phyloP scores from a whole-genome alignment of 148 eudicot genomes.

The Rhododendron henanense region DNA sequence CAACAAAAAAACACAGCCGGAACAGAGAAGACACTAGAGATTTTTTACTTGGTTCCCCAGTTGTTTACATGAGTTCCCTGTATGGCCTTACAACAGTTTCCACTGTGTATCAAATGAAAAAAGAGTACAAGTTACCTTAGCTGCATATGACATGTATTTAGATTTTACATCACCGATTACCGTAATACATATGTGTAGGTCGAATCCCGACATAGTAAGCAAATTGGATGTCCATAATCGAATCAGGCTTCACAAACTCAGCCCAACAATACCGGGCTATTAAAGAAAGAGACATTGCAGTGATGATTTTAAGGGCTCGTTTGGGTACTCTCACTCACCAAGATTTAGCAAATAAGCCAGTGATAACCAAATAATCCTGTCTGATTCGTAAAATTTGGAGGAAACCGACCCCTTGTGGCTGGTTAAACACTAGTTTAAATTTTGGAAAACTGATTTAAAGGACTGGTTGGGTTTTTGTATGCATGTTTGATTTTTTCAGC shows the following conservation, averaged over 20 bases:
- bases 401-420: not conserved
- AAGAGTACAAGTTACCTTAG: not conserved
- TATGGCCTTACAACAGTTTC: not conserved
- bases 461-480: not conserved
- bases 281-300: not conserved
- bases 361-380: not conserved
- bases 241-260: not conserved
- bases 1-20: not conserved
- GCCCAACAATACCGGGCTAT: not conserved
- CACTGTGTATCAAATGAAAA: not conserved
- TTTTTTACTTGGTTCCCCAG: not conserved
- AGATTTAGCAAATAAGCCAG: not conserved
- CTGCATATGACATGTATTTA: not conserved
- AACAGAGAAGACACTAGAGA: not conserved
- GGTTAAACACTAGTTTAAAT: not conserved
- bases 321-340: not conserved
- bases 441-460: not conserved
- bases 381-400: not conserved
- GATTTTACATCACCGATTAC: not conserved
- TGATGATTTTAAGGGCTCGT: not conserved
- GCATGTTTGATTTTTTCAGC: not conserved
- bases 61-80: not conserved
- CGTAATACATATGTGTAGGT: not conserved
- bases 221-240: not conserved
- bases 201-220: not conserved